Conservation (phyloP, 768 basidiomycete species). For the Mycena floridula region DNA sequence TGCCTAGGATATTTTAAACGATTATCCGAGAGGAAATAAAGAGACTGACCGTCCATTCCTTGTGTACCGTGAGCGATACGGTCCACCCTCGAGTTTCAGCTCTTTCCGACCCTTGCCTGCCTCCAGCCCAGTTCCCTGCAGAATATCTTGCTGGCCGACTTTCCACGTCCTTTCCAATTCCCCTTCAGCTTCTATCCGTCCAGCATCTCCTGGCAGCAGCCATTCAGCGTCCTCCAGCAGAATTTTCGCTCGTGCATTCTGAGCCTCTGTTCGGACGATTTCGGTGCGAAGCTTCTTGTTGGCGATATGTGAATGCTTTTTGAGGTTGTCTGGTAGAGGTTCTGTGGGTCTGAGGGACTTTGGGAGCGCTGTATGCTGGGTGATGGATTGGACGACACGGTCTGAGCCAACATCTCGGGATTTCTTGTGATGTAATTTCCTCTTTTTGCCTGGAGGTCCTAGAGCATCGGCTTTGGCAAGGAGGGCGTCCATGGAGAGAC, state of each 20-base stretch:
- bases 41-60: slow-evolving; percentile 77
- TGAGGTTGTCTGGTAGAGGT: slow-evolving; percentile 38
- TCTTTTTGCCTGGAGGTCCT: slow-evolving; percentile 39
- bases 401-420: slow-evolving; percentile 26
- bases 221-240: slow-evolving; percentile 68
- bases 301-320: slow-evolving; percentile 54
- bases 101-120: slow-evolving; percentile 73
- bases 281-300: slow-evolving; percentile 75
- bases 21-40: background rate
- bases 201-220: slow-evolving; percentile 62
- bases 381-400: slow-evolving; percentile 51
- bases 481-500: slow-evolving; percentile 58
- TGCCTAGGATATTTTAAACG: slow-evolving; percentile 42
- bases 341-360: slow-evolving; percentile 56
- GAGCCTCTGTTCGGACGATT: slow-evolving; percentile 54
- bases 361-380: slow-evolving; percentile 55
- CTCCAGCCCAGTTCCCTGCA: slow-evolving; percentile 58
- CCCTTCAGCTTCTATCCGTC: slow-evolving; percentile 69
- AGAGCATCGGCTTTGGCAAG: slow-evolving; percentile 65
- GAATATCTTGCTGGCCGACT: slow-evolving; percentile 75
- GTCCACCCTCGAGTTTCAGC: slow-evolving; percentile 79
- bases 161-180: slow-evolving; percentile 90
- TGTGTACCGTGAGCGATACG: slow-evolving; percentile 80
- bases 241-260: slow-evolving; percentile 54
- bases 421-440: slow-evolving; percentile 24